A percentile compares a stretch with the other conserved stretches of the same genome.
phyloP scores from a whole-genome alignment of 2,329 filamentous ascomycete genomes.

The Fusarium austroafricanum region DNA sequence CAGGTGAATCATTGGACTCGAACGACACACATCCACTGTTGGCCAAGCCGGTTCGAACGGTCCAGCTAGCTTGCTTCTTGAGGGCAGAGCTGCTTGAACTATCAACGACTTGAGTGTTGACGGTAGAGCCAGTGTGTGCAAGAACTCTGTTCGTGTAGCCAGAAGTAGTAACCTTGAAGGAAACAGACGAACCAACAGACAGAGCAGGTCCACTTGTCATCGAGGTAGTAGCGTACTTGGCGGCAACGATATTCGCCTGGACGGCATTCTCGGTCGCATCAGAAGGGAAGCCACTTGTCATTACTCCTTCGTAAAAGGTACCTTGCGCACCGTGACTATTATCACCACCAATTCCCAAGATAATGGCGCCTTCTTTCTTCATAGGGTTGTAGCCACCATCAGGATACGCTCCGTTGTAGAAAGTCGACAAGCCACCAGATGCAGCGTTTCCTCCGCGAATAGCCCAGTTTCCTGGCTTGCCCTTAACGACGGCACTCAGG shows the following conservation, averaged over 20 bases:
- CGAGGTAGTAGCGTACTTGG: slow-evolving; percentile 17
- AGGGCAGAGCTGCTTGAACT: slow-evolving; percentile 10
- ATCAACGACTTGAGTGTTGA: slow-evolving; percentile 19
- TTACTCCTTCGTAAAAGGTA: slow-evolving; percentile 20
- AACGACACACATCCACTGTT: slow-evolving; percentile 26
- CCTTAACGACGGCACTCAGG: slow-evolving; percentile 13
- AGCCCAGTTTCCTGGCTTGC: slow-evolving; percentile 12
- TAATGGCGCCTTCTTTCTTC: slow-evolving; percentile 20
- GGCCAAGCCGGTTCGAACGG: slow-evolving; percentile 12
- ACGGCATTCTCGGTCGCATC: slow-evolving; percentile 24
- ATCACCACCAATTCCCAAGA: slow-evolving; percentile 22
- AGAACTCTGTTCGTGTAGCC: slow-evolving; percentile 20
- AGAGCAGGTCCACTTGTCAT: slow-evolving; percentile 6
- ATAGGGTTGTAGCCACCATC: slow-evolving; percentile 23
- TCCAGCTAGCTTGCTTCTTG: slow-evolving; percentile 29
- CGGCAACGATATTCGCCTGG: slow-evolving; percentile 25
- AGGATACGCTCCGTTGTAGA: slow-evolving; percentile 20
- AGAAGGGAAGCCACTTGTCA: slow-evolving; percentile 22
- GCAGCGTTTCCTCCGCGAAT: slow-evolving; percentile 27
- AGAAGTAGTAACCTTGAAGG: slow-evolving; percentile 11
- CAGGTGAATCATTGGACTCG: slow-evolving; percentile 21
- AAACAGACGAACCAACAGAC: slow-evolving; percentile 16
- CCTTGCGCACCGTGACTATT: slow-evolving; percentile 21
- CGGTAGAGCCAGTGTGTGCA: slow-evolving; percentile 6
- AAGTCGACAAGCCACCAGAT: slow-evolving; percentile 12